phyloP scores from a whole-genome alignment of 2,329 filamentous ascomycete species.

The Laburnicola sp. region DNA sequence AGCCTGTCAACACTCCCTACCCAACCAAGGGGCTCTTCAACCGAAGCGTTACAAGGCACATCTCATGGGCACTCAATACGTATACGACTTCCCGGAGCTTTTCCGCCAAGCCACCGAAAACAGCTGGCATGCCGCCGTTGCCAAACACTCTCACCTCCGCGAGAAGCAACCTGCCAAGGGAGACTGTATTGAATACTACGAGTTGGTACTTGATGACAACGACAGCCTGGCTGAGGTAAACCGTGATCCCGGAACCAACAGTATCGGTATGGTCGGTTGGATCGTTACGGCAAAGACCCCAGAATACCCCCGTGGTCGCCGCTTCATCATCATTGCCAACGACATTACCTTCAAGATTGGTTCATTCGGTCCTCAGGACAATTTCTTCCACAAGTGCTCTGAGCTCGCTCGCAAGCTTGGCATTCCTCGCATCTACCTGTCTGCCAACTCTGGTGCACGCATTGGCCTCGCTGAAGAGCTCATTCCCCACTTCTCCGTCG shows the following conservation, averaged over 20 bases:
- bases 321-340: constrained; percentile 96
- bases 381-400: constrained; percentile 99
- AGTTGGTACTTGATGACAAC: constrained; percentile 91
- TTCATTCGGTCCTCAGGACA: constrained; percentile 92
- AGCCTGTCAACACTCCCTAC: constrained; percentile 88
- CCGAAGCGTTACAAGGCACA: constrained; percentile 99
- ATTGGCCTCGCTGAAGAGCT: constrained; percentile 96
- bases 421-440: constrained; percentile 95
- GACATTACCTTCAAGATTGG: constrained; percentile 99
- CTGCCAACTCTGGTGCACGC: constrained; percentile 97
- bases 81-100: constrained; percentile 99
- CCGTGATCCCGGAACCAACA: constrained; percentile 93
- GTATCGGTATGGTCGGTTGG: constrained; percentile 98
- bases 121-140: constrained; percentile 78
- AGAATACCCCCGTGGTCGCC: constrained; percentile 88
- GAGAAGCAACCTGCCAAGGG: constrained; percentile 82
- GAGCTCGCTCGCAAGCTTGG: constrained; percentile 91
- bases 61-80: constrained; percentile 98
- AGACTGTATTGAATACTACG: constrained; percentile 90
- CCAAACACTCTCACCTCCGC: constrained; percentile 71
- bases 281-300: constrained; percentile 91
- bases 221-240: constrained; percentile 92
- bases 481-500: constrained; percentile 95
- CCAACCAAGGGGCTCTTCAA: constrained; percentile 98
- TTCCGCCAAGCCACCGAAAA: constrained; percentile 98